Percentiles rank a stretch among this genome's conserved stretches.
Conservation (phyloP, 2,329 filamentous ascomycete species). For the Aspergillus sp. region DNA sequence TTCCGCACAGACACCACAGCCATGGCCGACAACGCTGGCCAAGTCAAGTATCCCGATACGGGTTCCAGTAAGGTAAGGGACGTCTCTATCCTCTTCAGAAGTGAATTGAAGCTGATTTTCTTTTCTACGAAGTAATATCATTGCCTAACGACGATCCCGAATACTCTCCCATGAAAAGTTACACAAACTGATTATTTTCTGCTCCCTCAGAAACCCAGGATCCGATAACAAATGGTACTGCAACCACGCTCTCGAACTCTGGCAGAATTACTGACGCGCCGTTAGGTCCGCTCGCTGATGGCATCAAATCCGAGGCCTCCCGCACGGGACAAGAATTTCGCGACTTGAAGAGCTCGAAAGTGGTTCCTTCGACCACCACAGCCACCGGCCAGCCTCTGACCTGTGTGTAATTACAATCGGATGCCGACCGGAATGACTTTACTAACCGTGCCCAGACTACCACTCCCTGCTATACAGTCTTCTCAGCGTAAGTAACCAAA, state of each 20-base stretch:
- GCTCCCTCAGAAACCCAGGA: conserved; percentile 23
- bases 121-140: conserved; percentile 15
- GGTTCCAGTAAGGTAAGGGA: conserved; percentile 40
- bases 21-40: conserved; percentile 35
- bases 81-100: neutral
- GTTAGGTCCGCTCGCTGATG: conserved; percentile 56
- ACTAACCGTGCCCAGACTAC: conserved; percentile 51
- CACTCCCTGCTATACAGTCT: conserved; percentile 67
- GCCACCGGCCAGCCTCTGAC: conserved; percentile 63
- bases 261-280: neutral
- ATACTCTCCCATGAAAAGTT: conserved; percentile 2
- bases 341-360: conserved; percentile 56
- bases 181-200: conserved; percentile 20
- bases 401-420: conserved; percentile 42
- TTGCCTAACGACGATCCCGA: neutral
- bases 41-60: conserved; percentile 41
- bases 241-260: neutral
- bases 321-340: conserved; percentile 59
- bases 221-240: conserved; percentile 19
- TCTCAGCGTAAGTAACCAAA: conserved; percentile 52
- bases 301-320: conserved; percentile 56
- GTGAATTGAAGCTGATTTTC: conserved; percentile 7
- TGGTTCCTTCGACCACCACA: conserved; percentile 54
- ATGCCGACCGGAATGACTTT: neutral
- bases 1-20: conserved; percentile 22